phyloP scores from a whole-genome alignment of 2,329 filamentous ascomycete species.

The Dactylellina drechsleri region DNA sequence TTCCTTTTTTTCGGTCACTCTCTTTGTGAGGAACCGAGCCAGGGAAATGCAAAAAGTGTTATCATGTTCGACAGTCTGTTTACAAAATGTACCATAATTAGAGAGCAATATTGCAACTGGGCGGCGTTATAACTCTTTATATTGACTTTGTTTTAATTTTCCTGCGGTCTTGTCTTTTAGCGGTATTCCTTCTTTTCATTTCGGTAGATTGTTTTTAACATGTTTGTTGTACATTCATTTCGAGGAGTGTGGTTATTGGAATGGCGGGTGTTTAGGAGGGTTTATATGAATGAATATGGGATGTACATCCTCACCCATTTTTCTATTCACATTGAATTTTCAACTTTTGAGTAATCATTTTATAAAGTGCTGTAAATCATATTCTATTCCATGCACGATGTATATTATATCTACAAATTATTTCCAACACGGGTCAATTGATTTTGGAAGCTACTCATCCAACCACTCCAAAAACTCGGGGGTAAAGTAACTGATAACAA shows the following conservation, averaged over 20 bases:
- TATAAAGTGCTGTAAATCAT: too few relatives aligned
- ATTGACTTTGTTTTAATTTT: slow-evolving; percentile 21
- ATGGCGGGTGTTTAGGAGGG: too few relatives aligned
- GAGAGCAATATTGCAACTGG: slow-evolving; percentile 38
- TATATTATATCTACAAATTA: too few relatives aligned
- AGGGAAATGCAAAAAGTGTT: neutral
- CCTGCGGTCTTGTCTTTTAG: slow-evolving; percentile 13
- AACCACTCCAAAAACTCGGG: slow-evolving; percentile 72
- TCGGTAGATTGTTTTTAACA: neutral
- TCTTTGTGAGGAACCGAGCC: too few relatives aligned
- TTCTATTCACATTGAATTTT: too few relatives aligned
- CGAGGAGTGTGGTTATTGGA: neutral
- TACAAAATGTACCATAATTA: slow-evolving; percentile 27
- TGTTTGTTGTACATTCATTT: neutral
- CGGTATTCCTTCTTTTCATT: slow-evolving; percentile 4
- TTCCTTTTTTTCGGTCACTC: too few relatives aligned
- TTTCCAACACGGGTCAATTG: too few relatives aligned
- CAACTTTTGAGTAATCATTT: too few relatives aligned
- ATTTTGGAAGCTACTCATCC: slow-evolving; percentile 22
- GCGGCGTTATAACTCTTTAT: slow-evolving; percentile 32
- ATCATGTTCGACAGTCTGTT: neutral
- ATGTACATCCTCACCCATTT: too few relatives aligned
- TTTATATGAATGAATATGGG: too few relatives aligned
- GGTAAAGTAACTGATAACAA: slow-evolving; percentile 93
- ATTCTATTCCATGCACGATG: too few relatives aligned